A percentile compares a stretch with the other conserved stretches of the same genome.
phyloP scores from a whole-genome alignment of 169 alveolate species.

The Plasmodium falciparum region DNA sequence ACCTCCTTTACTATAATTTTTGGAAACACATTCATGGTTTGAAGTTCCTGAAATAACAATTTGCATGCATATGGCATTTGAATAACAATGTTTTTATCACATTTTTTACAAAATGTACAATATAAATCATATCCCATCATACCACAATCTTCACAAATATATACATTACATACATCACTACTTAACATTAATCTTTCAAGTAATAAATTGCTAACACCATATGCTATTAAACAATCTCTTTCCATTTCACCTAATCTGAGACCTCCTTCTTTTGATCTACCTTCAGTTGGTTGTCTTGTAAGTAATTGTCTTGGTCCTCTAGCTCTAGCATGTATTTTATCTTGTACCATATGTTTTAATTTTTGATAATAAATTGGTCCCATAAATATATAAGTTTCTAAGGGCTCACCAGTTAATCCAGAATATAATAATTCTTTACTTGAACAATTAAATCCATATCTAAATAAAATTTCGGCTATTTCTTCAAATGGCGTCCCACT shows the following conservation, averaged over 20 bases:
- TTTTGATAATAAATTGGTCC: conserved; percentile 99
- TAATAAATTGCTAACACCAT: conserved; percentile 97
- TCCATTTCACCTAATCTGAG: conserved; percentile 99
- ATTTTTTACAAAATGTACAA: conserved; percentile 95
- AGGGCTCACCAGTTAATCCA: conserved; percentile 98
- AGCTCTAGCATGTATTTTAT: conserved; percentile 99
- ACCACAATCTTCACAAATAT: conserved; percentile 97
- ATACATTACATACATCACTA: conserved; percentile 96
- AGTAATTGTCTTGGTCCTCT: conserved; percentile 98
- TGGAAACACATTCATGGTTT: conserved; percentile 93
- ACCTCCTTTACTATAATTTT: conserved; percentile 79
- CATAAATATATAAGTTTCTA: conserved; percentile 95
- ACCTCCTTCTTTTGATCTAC: conserved; percentile 99
- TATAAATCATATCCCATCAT: conserved; percentile 94
- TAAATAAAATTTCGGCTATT: conserved; percentile 92
- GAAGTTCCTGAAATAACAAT: conserved; percentile 92
- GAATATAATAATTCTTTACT: conserved; percentile 96
- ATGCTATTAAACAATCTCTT: conserved; percentile 99
- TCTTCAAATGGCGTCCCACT: conserved; percentile 95
- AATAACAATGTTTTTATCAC: conserved; percentile 82
- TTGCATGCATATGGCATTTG: conserved; percentile 97
- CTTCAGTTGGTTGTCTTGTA: conserved; percentile 99
- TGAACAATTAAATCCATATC: conserved; percentile 95
- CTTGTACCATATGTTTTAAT: conserved; percentile 99
- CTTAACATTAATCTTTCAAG: conserved; percentile 98